phyloP scores from a whole-genome alignment of 2,329 filamentous ascomycete species.

The Aphanoascus verrucosus region DNA sequence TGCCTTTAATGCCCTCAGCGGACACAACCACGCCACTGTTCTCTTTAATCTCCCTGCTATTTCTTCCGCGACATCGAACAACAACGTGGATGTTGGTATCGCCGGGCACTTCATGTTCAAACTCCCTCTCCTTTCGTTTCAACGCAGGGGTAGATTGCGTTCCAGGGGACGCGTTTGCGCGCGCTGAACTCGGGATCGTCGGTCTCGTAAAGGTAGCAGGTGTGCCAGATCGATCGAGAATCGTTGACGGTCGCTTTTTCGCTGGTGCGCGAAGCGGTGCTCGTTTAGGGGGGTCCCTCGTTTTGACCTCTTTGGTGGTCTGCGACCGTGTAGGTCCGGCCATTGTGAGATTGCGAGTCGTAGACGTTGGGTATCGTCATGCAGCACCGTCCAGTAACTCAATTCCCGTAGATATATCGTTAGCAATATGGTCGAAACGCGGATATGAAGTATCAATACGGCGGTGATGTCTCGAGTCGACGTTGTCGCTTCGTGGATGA shows the following conservation, averaged over 20 bases:
- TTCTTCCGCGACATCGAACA: conserved; percentile 84
- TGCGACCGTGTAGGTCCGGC: conserved; percentile 14
- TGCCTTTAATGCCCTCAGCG: conserved; percentile 80
- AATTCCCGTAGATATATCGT: neutral
- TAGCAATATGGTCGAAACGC: neutral
- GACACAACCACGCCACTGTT: conserved; percentile 88
- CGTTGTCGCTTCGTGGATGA: neutral
- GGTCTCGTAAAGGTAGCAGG: conserved; percentile 61
- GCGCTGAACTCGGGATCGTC: conserved; percentile 31
- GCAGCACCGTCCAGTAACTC: neutral
- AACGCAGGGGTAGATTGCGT: conserved; percentile 45
- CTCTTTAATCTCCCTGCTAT: conserved; percentile 81
- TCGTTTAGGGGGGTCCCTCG: conserved; percentile 40
- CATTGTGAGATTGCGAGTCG: conserved; percentile 7
- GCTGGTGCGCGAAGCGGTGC: conserved; percentile 41
- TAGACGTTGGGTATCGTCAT: neutral
- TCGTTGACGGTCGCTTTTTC: conserved; percentile 43
- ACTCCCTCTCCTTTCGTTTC: conserved; percentile 83
- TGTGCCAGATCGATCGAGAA: conserved; percentile 50
- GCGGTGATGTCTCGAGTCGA: neutral
- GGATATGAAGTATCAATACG: neutral
- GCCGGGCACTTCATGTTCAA: conserved; percentile 47
- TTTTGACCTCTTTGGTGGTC: conserved; percentile 28
- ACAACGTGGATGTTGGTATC: conserved; percentile 92
- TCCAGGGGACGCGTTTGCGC: conserved; percentile 33